Evolutionary conservation across 257 asterid genomes (phyloP).

Genomic region (Lycium ferocissimum): DNA sequence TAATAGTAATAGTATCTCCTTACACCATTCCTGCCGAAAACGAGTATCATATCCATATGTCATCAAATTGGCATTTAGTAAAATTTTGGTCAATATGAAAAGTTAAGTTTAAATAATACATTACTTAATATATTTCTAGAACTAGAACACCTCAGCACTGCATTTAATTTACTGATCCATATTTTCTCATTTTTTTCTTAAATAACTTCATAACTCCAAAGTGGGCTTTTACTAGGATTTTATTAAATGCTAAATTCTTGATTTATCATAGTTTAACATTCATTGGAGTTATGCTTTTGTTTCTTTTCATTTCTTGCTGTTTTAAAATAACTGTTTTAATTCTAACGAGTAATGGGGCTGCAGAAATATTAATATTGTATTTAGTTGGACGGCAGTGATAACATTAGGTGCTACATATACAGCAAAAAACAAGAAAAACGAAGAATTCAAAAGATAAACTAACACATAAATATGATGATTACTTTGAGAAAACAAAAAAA

Average conservation of each 20-base stretch:
- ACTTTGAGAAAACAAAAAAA: not conserved
- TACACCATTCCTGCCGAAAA: not conserved
- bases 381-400: constrained; percentile 26
- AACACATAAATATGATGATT: not conserved
- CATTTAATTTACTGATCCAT: not conserved
- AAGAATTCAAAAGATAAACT: not conserved
- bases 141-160: not conserved
- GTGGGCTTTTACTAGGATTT: constrained; percentile 8
- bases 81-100: not conserved
- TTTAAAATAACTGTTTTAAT: no score
- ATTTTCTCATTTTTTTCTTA: not conserved
- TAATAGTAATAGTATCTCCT: not conserved
- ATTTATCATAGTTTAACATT: no score
- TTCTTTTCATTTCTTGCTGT: no score
- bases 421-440: not conserved
- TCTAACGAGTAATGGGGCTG: not conserved
- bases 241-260: no score
- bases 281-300: no score
- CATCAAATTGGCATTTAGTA: not conserved
- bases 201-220: not conserved
- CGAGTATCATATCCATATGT: constrained; percentile 18
- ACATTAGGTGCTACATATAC: not conserved
- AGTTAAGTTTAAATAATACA: not conserved
- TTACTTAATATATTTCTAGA: not conserved
- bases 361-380: not conserved